Percentiles rank a stretch among this genome's conserved stretches.
Conservation (phyloP, 2,329 filamentous ascomycete genomes). For the Talaromyces atroroseus region DNA sequence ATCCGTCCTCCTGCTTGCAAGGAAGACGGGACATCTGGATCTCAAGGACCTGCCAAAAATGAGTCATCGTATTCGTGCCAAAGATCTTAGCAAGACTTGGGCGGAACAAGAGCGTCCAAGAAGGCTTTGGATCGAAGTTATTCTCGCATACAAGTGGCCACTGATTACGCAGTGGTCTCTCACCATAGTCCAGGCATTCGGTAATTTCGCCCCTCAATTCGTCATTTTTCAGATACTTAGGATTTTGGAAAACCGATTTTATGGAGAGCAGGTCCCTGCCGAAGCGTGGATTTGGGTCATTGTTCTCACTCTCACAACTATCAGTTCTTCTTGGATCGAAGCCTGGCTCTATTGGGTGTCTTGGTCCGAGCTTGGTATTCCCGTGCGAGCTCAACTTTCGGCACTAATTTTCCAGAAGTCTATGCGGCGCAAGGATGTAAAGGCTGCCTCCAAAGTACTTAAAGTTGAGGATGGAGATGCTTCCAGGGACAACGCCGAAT, state of each 20-base stretch:
- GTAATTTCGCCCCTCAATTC: conserved; percentile 65
- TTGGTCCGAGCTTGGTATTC: conserved; percentile 55
- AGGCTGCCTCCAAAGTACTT: conserved; percentile 45
- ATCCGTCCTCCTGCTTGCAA: conserved; percentile 51
- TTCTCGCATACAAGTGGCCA: conserved; percentile 51
- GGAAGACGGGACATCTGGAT: conserved; percentile 56
- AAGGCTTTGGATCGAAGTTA: conserved; percentile 55
- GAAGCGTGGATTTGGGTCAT: conserved; percentile 62
- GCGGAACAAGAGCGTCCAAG: conserved; percentile 26
- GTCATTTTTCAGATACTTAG: conserved; percentile 61
- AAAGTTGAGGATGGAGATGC: conserved; percentile 39
- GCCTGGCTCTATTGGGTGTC: conserved; percentile 60
- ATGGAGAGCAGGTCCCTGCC: conserved; percentile 43
- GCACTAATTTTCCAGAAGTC: conserved; percentile 69
- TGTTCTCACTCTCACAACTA: conserved; percentile 54
- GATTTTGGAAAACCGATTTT: conserved; percentile 53
- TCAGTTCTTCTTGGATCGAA: conserved; percentile 54
- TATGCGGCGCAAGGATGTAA: conserved; percentile 69
- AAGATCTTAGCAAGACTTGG: conserved; percentile 49
- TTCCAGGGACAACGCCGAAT: conserved; percentile 38
- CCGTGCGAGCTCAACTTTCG: conserved; percentile 62
- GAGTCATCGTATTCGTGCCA: conserved; percentile 49
- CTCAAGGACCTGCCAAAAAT: conserved; percentile 57
- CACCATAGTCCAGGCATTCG: conserved; percentile 47
- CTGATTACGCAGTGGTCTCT: conserved; percentile 56